phyloP scores from a whole-genome alignment of 805 yeast genomes.

The Candida coquimbonensis region DNA sequence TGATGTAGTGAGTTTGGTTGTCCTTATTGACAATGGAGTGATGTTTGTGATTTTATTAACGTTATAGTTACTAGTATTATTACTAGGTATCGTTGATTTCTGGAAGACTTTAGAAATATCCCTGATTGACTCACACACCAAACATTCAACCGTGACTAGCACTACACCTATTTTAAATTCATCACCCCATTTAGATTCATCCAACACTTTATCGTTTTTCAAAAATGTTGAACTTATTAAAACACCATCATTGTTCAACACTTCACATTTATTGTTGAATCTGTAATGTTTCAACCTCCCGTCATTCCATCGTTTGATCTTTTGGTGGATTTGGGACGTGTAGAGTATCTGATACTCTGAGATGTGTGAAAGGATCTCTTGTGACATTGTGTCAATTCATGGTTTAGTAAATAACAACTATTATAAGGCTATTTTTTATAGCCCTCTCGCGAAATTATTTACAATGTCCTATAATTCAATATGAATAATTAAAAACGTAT shows the following conservation, averaged over 20 bases:
- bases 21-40: background rate
- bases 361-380: slow-evolving; percentile 17
- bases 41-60: too few relatives aligned
- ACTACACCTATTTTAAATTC: slow-evolving; percentile 14
- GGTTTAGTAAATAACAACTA: background rate
- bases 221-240: slow-evolving; percentile 14
- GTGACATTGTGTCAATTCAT: slow-evolving; percentile 11
- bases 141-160: slow-evolving; percentile 11
- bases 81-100: background rate
- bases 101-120: slow-evolving; percentile 14
- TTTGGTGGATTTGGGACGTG: slow-evolving; percentile 17
- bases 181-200: slow-evolving; percentile 10
- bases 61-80: too few relatives aligned
- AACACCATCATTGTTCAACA: slow-evolving; percentile 12
- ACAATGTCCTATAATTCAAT: too few relatives aligned
- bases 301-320: slow-evolving; percentile 20
- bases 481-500: background rate
- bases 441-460: background rate
- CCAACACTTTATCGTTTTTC: slow-evolving; percentile 6
- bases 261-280: slow-evolving; percentile 17
- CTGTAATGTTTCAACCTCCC: slow-evolving; percentile 17
- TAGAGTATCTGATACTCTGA: slow-evolving; percentile 16
- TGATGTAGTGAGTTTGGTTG: background rate
- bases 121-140: slow-evolving; percentile 9
- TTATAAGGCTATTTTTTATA: background rate